phyloP scores from a whole-genome alignment of 116 monocot species.

The Papilionanthe hybrid region DNA sequence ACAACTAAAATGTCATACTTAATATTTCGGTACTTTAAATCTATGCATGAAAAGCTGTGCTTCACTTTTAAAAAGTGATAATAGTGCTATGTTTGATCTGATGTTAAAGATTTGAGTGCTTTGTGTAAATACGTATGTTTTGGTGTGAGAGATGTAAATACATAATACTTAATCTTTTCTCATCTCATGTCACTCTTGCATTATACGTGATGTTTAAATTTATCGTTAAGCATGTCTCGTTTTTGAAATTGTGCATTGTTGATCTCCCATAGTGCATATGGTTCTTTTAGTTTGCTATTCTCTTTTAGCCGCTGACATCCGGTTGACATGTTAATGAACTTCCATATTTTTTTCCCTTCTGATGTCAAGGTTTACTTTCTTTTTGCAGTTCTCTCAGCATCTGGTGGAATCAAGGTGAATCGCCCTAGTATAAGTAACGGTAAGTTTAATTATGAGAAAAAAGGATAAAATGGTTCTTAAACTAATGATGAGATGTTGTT shows the following conservation, averaged over 20 bases:
- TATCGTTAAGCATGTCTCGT: neutral
- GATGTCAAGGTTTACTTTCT: neutral
- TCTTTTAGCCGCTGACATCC: neutral
- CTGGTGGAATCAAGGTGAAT: conserved; percentile 61
- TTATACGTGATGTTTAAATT: neutral
- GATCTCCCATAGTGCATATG: neutral
- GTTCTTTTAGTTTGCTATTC: neutral
- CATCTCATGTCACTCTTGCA: neutral
- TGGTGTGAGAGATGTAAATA: too few relatives aligned
- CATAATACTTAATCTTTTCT: neutral
- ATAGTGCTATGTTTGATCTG: too few relatives aligned
- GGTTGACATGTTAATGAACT: neutral
- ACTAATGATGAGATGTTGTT: too few relatives aligned
- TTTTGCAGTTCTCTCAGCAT: conserved; percentile 66
- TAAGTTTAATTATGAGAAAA: conserved; percentile 12
- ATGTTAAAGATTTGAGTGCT: too few relatives aligned
- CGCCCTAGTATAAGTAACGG: conserved; percentile 51
- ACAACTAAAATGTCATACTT: too few relatives aligned
- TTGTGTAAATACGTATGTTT: too few relatives aligned
- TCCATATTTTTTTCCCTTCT: neutral
- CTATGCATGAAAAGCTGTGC: too few relatives aligned
- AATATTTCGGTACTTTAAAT: too few relatives aligned
- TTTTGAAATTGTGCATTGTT: neutral
- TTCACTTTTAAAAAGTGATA: too few relatives aligned
- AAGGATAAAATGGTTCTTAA: too few relatives aligned